These are phyloP conservation scores for Fusarium tjaetaba DNA, from an alignment of 2,329 filamentous ascomycete genomes.

Conservation along the genomic window DNA sequence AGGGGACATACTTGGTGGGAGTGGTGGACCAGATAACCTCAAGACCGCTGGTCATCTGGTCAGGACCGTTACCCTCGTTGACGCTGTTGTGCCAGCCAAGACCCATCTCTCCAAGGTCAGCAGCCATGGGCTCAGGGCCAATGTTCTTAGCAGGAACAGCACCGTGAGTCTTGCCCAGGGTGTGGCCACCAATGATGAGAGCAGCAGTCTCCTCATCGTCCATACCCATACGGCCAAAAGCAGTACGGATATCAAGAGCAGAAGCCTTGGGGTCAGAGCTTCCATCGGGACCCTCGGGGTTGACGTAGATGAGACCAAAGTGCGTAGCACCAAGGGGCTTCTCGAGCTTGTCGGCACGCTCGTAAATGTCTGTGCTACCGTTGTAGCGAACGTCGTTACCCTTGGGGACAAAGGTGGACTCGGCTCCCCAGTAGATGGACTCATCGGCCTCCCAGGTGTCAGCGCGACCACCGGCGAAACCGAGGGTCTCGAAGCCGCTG, in stretches of 20 bases:
- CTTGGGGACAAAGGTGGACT: slow-evolving; percentile 71
- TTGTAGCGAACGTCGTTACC: slow-evolving; percentile 78
- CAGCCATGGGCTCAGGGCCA: slow-evolving; percentile 73
- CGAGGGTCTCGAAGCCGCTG: slow-evolving; percentile 79
- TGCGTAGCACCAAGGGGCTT: slow-evolving; percentile 70
- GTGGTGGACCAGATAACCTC: slow-evolving; percentile 84
- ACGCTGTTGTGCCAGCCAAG: slow-evolving; percentile 77
- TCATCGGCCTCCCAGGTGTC: slow-evolving; percentile 82
- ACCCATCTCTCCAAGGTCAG: slow-evolving; percentile 72
- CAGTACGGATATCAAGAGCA: slow-evolving; percentile 76
- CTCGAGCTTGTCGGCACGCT: slow-evolving; percentile 68
- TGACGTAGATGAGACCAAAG: slow-evolving; percentile 81
- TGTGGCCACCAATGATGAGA: slow-evolving; percentile 80
- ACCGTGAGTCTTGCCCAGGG: slow-evolving; percentile 84
- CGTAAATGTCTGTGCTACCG: slow-evolving; percentile 64
- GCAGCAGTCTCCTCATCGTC: slow-evolving; percentile 84
- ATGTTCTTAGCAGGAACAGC: slow-evolving; percentile 71
- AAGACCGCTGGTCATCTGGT: slow-evolving; percentile 79
- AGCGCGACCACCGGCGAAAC: slow-evolving; percentile 76
- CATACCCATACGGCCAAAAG: slow-evolving; percentile 85
- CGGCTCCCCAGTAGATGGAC: slow-evolving; percentile 80
- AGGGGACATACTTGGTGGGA: slow-evolving; percentile 63
- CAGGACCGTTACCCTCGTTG: slow-evolving; percentile 72
- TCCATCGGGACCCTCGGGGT: slow-evolving; percentile 81
- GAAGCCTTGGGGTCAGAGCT: slow-evolving; percentile 75